Conservation (phyloP, 805 yeast species). For the Sporopachydermia quercuum region DNA sequence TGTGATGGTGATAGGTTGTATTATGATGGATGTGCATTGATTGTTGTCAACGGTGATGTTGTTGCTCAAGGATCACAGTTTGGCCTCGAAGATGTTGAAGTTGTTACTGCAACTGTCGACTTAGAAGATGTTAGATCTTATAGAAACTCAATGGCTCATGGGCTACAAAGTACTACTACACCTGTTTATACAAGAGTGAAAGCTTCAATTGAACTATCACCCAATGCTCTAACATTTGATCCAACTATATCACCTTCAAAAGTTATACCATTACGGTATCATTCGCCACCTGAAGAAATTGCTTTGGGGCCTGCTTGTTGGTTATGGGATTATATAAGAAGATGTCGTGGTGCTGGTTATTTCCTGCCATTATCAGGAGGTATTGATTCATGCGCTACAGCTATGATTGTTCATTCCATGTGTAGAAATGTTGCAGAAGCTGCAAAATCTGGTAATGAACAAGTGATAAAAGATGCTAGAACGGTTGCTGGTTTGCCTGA, state of each 20-base stretch:
- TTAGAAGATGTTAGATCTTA: slow-evolving; percentile 81
- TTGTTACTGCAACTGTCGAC: slow-evolving; percentile 87
- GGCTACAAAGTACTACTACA: slow-evolving; percentile 42
- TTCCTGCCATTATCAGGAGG: slow-evolving; percentile 95
- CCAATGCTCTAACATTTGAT: slow-evolving; percentile 41
- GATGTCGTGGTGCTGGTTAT: slow-evolving; percentile 82
- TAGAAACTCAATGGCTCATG: slow-evolving; percentile 62
- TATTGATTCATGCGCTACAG: slow-evolving; percentile 95
- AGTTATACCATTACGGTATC: slow-evolving; percentile 39
- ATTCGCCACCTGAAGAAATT: slow-evolving; percentile 87
- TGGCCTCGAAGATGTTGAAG: slow-evolving; percentile 83
- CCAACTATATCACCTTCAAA: slow-evolving; percentile 45
- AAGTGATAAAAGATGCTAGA: slow-evolving; percentile 67
- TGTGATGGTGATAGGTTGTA: slow-evolving; percentile 97
- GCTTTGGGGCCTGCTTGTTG: slow-evolving; percentile 99
- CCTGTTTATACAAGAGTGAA: slow-evolving; percentile 16
- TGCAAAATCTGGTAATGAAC: slow-evolving; percentile 49
- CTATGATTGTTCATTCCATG: slow-evolving; percentile 89
- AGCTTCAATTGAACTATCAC: slow-evolving; percentile 54
- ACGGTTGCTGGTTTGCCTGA: slow-evolving; percentile 39
- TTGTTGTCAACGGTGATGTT: slow-evolving; percentile 81
- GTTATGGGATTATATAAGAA: slow-evolving; percentile 95
- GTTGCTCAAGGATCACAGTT: slow-evolving; percentile 92
- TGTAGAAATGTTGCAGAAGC: slow-evolving; percentile 70
- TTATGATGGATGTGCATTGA: slow-evolving; percentile 94